Conservation (phyloP, 805 yeast genomes). For the Yarrowia porcina region DNA sequence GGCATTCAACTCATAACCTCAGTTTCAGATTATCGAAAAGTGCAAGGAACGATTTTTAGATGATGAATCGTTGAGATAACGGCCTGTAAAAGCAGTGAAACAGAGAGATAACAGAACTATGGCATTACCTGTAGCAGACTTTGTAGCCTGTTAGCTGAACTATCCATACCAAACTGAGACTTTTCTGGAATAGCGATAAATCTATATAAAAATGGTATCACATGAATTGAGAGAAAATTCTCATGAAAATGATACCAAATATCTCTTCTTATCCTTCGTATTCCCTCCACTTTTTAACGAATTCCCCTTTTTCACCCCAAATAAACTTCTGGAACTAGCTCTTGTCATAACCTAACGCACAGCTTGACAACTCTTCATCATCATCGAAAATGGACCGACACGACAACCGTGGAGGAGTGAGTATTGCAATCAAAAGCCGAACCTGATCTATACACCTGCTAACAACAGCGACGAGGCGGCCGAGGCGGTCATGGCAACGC, state of each 20-base stretch:
- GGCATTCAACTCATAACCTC: not conserved
- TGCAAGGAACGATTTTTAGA: not conserved
- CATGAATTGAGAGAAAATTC: not conserved
- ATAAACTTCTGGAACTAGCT: not conserved
- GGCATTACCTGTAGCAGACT: no score
- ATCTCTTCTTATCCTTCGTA: not conserved
- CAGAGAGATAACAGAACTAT: no score
- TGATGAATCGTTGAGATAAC: no score
- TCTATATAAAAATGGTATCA: not conserved
- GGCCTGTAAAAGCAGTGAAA: no score
- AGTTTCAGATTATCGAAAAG: not conserved
- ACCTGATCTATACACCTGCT: not conserved
- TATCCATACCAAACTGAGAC: no score
- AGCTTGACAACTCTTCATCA: conserved; percentile 8
- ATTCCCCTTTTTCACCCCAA: not conserved
- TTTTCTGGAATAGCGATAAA: no score
- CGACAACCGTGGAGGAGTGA: conserved; percentile 27
- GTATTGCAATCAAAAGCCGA: not conserved
- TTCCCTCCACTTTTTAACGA: no score
- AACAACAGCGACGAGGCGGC: conserved; percentile 27
- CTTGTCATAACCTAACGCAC: conserved; percentile 12
- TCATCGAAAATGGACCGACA: conserved; percentile 24
- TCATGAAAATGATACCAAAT: not conserved
- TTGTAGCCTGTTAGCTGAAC: no score
- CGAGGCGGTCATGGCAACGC: conserved; percentile 28